Evolutionary conservation across 305 asterid genomes (phyloP).

Genomic region (Stenogyne calaminthoides): DNA sequence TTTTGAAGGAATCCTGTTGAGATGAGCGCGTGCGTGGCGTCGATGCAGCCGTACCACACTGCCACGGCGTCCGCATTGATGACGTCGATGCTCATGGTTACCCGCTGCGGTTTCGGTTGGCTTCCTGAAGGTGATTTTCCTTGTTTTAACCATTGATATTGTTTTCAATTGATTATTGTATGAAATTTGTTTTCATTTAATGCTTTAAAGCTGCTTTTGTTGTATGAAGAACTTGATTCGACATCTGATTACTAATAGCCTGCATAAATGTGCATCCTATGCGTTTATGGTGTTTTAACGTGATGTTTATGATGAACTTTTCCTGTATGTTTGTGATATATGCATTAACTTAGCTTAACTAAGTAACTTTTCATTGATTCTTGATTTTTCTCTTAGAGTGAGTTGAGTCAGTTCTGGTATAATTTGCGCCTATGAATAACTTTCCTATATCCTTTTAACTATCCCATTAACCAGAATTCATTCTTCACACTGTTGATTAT

Average conservation of each 20-base stretch:
- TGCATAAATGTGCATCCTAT: not conserved
- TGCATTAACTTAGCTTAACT: not conserved
- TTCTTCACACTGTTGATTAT: not conserved
- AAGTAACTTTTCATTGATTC: not conserved
- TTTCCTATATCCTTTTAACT: constrained; percentile 7
- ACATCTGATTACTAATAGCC: not conserved
- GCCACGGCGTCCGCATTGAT: constrained; percentile 84
- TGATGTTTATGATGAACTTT: not conserved
- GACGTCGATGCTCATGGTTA: constrained; percentile 81
- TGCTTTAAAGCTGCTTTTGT: no score
- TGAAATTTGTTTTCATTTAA: no score
- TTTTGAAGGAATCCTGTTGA: constrained; percentile 66
- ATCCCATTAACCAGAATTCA: no score
- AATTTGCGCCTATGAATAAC: not conserved
- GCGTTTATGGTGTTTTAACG: not conserved
- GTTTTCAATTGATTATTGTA: not conserved
- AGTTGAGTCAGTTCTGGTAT: not conserved
- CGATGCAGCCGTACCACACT: constrained; percentile 76
- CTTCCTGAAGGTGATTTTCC: constrained; percentile 61
- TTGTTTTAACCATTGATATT: not conserved
- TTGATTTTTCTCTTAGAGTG: not conserved
- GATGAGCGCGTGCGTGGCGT: constrained; percentile 67
- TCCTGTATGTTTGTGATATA: not conserved
- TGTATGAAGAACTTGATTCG: not conserved
- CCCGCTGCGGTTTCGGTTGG: constrained; percentile 66